A percentile compares a stretch with the other conserved stretches of the same genome.
These are phyloP conservation scores for Fusarium nematophilum DNA, from an alignment of 2,329 filamentous ascomycete genomes.

Conservation along the genomic window DNA sequence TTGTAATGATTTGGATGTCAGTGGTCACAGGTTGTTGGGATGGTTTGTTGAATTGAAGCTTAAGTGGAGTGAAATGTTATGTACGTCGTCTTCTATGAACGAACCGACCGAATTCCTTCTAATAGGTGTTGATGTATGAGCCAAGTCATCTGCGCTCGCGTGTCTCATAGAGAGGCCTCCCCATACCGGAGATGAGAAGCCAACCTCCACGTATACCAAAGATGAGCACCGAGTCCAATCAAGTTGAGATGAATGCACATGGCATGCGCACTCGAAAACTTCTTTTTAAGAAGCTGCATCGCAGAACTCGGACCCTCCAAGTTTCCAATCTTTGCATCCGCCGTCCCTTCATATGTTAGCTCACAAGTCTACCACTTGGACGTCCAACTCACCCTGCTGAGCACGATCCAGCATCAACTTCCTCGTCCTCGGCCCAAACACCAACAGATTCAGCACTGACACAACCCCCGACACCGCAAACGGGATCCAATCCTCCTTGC, in stretches of 20 bases:
- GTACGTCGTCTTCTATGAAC: too few species aligned
- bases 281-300: conserved; percentile 40
- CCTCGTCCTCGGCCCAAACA: conserved; percentile 53
- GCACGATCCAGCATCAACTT: conserved; percentile 42
- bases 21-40: too few species aligned
- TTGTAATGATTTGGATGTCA: too few species aligned
- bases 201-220: conserved; percentile 47
- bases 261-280: conserved; percentile 51
- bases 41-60: too few species aligned
- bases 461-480: conserved; percentile 48
- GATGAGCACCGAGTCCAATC: conserved; percentile 46
- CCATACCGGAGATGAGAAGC: conserved; percentile 33
- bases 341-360: conserved; percentile 19
- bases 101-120: too few species aligned
- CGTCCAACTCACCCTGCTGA: conserved; percentile 32
- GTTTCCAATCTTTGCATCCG: conserved; percentile 20
- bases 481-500: conserved; percentile 48
- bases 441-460: conserved; percentile 47
- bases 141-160: too few species aligned
- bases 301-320: conserved; percentile 23
- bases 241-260: conserved; percentile 58
- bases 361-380: not conserved
- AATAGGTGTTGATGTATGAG: too few species aligned
- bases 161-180: conserved; percentile 7
- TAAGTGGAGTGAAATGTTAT: too few species aligned